A percentile compares a stretch with the other conserved stretches of the same genome.
phyloP scores from a whole-genome alignment of 169 alveolate genomes.

The Theileria luwenshuni region DNA sequence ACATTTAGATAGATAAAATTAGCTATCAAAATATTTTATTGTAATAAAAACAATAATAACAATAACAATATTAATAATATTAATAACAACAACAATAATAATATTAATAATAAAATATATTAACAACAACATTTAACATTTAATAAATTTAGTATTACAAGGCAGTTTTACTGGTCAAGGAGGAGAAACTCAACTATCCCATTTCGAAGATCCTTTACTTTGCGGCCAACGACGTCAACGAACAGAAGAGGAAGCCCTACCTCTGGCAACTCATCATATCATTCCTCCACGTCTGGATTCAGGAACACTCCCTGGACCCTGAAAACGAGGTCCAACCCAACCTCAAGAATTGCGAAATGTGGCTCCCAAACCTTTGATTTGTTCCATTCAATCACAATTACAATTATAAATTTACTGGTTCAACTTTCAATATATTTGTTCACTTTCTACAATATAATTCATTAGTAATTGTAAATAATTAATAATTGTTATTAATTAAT shows the following conservation, averaged over 20 bases:
- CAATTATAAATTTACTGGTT: neutral
- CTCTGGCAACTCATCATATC: slow-evolving; percentile 50
- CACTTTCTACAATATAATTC: neutral
- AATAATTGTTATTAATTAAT: too few species aligned
- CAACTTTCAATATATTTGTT: slow-evolving; percentile 2
- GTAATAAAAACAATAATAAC: too few species aligned
- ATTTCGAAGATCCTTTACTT: slow-evolving; percentile 41
- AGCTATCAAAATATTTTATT: too few species aligned
- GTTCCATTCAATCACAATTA: too few species aligned
- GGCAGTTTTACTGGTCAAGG: slow-evolving; percentile 21
- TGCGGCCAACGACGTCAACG: slow-evolving; percentile 56
- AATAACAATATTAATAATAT: neutral
- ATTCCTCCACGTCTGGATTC: slow-evolving; percentile 47
- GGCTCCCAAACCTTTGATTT: slow-evolving; percentile 37
- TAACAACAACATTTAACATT: neutral
- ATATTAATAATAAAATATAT: too few species aligned
- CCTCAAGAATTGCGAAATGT: slow-evolving; percentile 50
- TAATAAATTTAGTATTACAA: slow-evolving; percentile 46
- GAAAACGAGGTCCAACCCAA: slow-evolving; percentile 28
- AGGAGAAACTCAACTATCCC: slow-evolving; percentile 24
- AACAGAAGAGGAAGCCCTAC: slow-evolving; percentile 38
- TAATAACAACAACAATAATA: too few species aligned
- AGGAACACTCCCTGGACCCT: slow-evolving; percentile 37
- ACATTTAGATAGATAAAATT: too few species aligned
- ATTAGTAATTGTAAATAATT: neutral